A percentile compares a stretch with the other conserved stretches of the same genome.
Conservation (phyloP, 768 basidiomycete genomes). For the Russula olivacea region DNA sequence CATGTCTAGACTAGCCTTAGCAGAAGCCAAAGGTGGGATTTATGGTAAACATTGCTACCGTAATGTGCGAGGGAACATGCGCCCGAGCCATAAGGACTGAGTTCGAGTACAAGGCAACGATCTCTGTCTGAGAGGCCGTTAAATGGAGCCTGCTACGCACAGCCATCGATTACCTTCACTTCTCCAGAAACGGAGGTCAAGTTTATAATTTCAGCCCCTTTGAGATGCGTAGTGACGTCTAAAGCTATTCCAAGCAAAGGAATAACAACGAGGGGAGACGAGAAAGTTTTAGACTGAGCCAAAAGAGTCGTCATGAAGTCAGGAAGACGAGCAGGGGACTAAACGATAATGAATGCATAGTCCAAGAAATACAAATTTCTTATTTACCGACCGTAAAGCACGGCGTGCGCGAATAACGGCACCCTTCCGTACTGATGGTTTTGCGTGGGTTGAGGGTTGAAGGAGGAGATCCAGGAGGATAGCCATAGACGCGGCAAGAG, state of each 20-base stretch:
- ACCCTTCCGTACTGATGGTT: constrained; percentile 54
- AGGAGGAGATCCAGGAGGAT: constrained; percentile 54
- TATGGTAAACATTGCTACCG: constrained; percentile 38
- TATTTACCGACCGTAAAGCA: constrained; percentile 57
- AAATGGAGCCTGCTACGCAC: background rate
- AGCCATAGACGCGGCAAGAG: constrained; percentile 53
- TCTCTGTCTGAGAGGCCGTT: constrained; percentile 40
- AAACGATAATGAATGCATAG: background rate
- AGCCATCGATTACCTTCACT: constrained; percentile 38
- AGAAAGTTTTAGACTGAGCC: constrained; percentile 43
- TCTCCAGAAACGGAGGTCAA: constrained; percentile 41
- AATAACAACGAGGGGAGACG: constrained; percentile 37
- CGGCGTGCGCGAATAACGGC: constrained; percentile 56
- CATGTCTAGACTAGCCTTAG: constrained; percentile 32
- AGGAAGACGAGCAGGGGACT: constrained; percentile 42
- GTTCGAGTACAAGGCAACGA: constrained; percentile 54
- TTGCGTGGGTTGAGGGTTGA: constrained; percentile 45
- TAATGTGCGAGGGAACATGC: constrained; percentile 51
- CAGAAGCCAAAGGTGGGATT: background rate
- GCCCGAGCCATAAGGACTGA: constrained; percentile 64
- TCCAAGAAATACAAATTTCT: background rate
- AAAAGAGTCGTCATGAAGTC: constrained; percentile 51
- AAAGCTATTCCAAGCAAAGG: constrained; percentile 63
- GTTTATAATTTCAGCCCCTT: constrained; percentile 43
- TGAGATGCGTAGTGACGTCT: constrained; percentile 66